Conservation (phyloP, 345 rosid genomes). For the Corchorus capsularis region DNA sequence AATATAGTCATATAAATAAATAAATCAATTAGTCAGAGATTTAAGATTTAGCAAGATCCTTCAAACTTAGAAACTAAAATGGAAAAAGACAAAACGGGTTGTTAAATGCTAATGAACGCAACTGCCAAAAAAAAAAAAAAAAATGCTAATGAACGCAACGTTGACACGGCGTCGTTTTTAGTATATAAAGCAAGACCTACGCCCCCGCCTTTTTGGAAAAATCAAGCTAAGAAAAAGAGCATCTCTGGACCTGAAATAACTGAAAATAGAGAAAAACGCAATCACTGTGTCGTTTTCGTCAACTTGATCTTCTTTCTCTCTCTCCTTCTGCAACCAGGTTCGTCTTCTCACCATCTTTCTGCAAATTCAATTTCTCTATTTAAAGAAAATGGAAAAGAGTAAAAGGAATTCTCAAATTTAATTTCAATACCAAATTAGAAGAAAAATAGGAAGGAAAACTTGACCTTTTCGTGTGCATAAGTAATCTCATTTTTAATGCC, state of each 20-base stretch:
- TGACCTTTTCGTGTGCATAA: neutral
- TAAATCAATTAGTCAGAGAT: no score
- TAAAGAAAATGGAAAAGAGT: no score
- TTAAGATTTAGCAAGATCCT: no score
- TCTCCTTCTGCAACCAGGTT: conserved; percentile 11
- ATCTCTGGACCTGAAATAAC: neutral
- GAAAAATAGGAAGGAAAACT: neutral
- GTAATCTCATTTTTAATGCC: neutral
- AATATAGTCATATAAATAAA: neutral
- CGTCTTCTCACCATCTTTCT: conserved; percentile 7
- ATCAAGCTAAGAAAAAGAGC: neutral
- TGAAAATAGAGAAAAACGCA: neutral
- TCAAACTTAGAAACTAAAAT: no score
- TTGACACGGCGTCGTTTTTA: neutral
- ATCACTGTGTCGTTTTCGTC: neutral
- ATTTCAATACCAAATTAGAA: neutral
- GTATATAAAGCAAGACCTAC: neutral
- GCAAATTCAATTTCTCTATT: neutral
- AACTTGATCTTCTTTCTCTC: neutral
- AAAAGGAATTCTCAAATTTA: neutral
- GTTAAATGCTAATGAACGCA: neutral
- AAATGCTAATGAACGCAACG: neutral
- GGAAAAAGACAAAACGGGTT: no score
- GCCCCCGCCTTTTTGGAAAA: neutral
- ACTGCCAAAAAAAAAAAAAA: no score